Evolutionary conservation across 2,329 filamentous ascomycete species (phyloP).

Genomic region (Cordyceps fumosorosea): DNA sequence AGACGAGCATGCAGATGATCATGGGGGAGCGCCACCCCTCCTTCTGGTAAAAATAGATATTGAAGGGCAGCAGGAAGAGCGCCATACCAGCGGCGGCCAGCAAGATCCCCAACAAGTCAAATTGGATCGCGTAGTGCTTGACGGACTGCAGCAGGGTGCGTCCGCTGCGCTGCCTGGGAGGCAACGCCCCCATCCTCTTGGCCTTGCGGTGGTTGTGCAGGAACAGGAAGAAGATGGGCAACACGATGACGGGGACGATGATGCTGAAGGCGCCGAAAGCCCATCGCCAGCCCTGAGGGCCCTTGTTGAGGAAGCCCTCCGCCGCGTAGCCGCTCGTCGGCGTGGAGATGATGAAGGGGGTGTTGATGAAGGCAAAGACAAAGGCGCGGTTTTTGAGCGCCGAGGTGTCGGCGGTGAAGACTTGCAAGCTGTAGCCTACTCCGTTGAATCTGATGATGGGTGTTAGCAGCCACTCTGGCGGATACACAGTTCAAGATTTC

Average conservation of each 20-base stretch:
- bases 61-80: conserved; percentile 58
- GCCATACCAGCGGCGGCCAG: conserved; percentile 51
- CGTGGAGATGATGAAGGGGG: conserved; percentile 38
- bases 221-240: conserved; percentile 17
- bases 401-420: conserved; percentile 59
- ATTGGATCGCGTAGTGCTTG: conserved; percentile 44
- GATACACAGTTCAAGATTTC: too few relatives aligned
- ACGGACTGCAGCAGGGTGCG: conserved; percentile 29
- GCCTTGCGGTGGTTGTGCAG: conserved; percentile 11
- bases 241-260: conserved; percentile 36
- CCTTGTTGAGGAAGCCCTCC: conserved; percentile 17
- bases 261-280: conserved; percentile 51
- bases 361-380: conserved; percentile 50
- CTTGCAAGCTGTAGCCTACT: conserved; percentile 49
- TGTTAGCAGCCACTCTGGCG: too few relatives aligned
- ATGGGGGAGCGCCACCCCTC: conserved; percentile 42
- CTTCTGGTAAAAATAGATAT: conserved; percentile 30
- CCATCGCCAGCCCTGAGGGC: conserved; percentile 22
- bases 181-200: neutral
- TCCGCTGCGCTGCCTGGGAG: conserved; percentile 23
- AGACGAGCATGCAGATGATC: conserved; percentile 54
- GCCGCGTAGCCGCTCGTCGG: conserved; percentile 24
- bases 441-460: conserved; percentile 35
- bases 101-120: conserved; percentile 50
- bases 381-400: conserved; percentile 50